Base-by-base conservation (phyloP, 192 early-diverging fungal genomes). In the Coemansia reversa region DNA sequence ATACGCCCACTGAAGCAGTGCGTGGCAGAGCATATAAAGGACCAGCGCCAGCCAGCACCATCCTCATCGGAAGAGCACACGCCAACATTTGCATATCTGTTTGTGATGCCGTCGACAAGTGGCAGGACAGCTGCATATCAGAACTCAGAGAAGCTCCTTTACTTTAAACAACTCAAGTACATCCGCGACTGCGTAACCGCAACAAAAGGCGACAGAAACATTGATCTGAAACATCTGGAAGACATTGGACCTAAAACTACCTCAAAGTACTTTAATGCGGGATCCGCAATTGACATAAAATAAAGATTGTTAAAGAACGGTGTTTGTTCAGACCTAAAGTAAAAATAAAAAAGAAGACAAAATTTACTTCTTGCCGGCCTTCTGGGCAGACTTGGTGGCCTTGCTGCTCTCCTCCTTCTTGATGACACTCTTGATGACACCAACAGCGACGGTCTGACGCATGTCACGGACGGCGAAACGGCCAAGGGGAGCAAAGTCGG, bases 401-500 rank as follows among this genome's bases (percentile, higher is more conserved):
- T 92, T 92, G 68, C 39, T 22, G 48, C 81, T 28, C 77, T 91
- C 90, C 35, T 91, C 92, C 67, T 86, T 85, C 86, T 94, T 94
- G 72, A 89, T 86, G 61, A 94, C 93, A 64, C 76, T 47, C 91
- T 97, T 97, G 84, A 97, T 92, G 85, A 97, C 91, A 87, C 94
- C 94, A 76, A 96, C 93, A 67, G 93, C 93, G 66, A 96, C 93
- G 80, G 94, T 96, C 81, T 94, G 93, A 84, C 94, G 86, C 93
- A 95, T 94, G 70, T 96, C 94, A 90, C 94, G 92, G 81, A 96
- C 91, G 72, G 93, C 94, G 85, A 96, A 96, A 82, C 94, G 92
- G 74, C 94, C 94, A 55, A 96, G 91, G 66, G 94, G 91, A 54
- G 94, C 90, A 85, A 93, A 96, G 77, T 94, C 91, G 62, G 87